phyloP scores from a whole-genome alignment of 495 filamentous ascomycete genomes.

The Neurospora sp. region DNA sequence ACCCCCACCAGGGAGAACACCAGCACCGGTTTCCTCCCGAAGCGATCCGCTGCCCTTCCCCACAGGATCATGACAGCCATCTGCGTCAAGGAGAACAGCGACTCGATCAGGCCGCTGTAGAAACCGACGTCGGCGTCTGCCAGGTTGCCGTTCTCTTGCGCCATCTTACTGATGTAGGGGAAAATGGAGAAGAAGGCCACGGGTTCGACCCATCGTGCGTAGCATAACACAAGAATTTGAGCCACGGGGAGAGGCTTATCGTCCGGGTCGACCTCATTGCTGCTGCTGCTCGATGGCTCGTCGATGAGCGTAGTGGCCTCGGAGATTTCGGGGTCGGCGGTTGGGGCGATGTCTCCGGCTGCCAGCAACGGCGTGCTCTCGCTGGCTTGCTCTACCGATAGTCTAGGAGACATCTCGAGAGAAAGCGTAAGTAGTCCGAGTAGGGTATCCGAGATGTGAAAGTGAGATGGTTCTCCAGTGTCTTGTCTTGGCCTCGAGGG shows the following conservation, averaged over 20 bases:
- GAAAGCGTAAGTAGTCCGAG: neutral
- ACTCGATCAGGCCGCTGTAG: slow-evolving; percentile 64
- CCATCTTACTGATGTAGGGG: slow-evolving; percentile 66
- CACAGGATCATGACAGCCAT: slow-evolving; percentile 46
- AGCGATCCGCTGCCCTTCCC: slow-evolving; percentile 53
- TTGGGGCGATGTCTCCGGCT: slow-evolving; percentile 7
- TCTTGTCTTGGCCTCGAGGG: neutral
- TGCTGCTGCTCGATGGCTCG: slow-evolving; percentile 3
- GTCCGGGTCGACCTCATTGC: slow-evolving; percentile 8
- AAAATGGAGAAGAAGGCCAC: slow-evolving; percentile 67
- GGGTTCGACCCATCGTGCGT: slow-evolving; percentile 58
- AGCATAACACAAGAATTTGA: slow-evolving; percentile 59
- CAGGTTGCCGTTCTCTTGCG: slow-evolving; percentile 47
- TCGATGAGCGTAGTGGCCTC: slow-evolving; percentile 3
- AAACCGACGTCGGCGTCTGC: slow-evolving; percentile 53
- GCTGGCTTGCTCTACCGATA: slow-evolving; percentile 2
- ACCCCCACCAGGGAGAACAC: slow-evolving; percentile 52
- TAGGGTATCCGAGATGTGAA: neutral
- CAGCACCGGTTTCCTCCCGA: slow-evolving; percentile 59
- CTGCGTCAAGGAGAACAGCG: slow-evolving; percentile 58
- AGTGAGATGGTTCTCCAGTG: neutral
- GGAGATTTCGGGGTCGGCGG: slow-evolving; percentile 7
- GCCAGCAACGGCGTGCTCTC: slow-evolving; percentile 31
- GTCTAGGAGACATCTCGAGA: neutral
- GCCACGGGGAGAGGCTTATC: slow-evolving; percentile 41